Percentiles rank a stretch among this genome's conserved stretches.
phyloP scores from a whole-genome alignment of 371 early-diverging fungal species.

The Chytridium lagenaria region DNA sequence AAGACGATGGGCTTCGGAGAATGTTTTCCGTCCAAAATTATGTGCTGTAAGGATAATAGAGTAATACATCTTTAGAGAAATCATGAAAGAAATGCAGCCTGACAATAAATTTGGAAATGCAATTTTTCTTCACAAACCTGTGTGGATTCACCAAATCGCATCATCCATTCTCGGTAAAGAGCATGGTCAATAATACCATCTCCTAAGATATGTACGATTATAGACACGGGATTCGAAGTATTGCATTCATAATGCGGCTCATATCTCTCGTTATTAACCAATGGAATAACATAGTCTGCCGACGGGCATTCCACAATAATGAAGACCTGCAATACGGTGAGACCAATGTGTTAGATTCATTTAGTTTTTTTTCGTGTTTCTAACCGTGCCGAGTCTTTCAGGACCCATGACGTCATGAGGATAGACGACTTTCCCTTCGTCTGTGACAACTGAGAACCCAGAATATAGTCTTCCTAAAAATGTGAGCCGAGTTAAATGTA shows the following conservation, averaged over 20 bases:
- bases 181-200: slow-evolving; percentile 68
- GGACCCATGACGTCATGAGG: slow-evolving; percentile 76
- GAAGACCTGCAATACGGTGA: slow-evolving; percentile 58
- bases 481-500: background rate
- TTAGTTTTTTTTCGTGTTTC: too few species aligned
- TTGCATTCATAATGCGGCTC: slow-evolving; percentile 37
- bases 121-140: slow-evolving; percentile 62
- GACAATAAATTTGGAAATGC: too few species aligned
- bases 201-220: slow-evolving; percentile 75
- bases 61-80: too few species aligned
- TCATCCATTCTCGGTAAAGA: slow-evolving; percentile 79
- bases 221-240: slow-evolving; percentile 25
- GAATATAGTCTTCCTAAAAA: slow-evolving; percentile 61
- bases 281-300: slow-evolving; percentile 63
- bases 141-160: slow-evolving; percentile 67
- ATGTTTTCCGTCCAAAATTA: slow-evolving; percentile 64
- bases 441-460: slow-evolving; percentile 71
- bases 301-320: slow-evolving; percentile 87
- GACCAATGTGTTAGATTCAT: too few species aligned
- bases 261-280: slow-evolving; percentile 62
- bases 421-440: slow-evolving; percentile 73
- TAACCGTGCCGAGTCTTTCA: slow-evolving; percentile 62
- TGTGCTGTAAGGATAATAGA: slow-evolving; percentile 60
- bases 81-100: too few species aligned
- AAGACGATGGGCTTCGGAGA: slow-evolving; percentile 68